A percentile compares a stretch with the other conserved stretches of the same genome.
Evolutionary conservation across 257 asterid species (phyloP).

Genomic region (Solanum habrochaites): DNA sequence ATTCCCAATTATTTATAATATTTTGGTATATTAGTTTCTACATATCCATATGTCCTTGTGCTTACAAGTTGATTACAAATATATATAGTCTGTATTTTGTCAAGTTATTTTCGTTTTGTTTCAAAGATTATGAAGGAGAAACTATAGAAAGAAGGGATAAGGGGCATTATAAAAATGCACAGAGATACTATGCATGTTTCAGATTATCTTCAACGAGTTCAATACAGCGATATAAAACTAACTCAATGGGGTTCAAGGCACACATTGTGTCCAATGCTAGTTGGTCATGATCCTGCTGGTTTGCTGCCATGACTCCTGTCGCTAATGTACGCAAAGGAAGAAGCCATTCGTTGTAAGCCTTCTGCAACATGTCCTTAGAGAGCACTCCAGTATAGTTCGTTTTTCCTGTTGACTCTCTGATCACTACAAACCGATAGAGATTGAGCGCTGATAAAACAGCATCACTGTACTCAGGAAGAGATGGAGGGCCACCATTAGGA

Average conservation of each 20-base stretch:
- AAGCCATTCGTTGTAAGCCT: conserved; percentile 61
- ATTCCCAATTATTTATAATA: background rate
- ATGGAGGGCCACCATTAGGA: conserved; percentile 83
- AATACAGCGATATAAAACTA: conserved; percentile 69
- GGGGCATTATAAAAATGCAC: too few species aligned
- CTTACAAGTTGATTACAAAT: too few species aligned
- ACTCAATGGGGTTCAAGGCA: conserved; percentile 59
- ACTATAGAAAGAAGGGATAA: too few species aligned
- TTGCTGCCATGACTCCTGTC: conserved; percentile 28
- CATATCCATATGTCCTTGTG: too few species aligned
- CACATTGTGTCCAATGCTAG: conserved; percentile 24
- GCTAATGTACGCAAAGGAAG: conserved; percentile 72
- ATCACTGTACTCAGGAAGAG: conserved; percentile 76
- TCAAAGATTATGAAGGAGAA: too few species aligned
- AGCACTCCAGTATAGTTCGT: conserved; percentile 54
- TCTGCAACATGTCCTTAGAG: conserved; percentile 34
- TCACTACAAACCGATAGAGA: conserved; percentile 63
- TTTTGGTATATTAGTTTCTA: background rate
- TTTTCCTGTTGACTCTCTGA: conserved; percentile 73
- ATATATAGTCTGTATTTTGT: too few species aligned
- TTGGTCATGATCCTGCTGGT: conserved; percentile 12
- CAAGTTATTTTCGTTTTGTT: too few species aligned
- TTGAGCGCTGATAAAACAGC: conserved; percentile 88
- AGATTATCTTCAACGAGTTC: conserved; percentile 63
- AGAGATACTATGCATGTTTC: conserved; percentile 15